These are phyloP conservation scores for Echites panduratus DNA, from an alignment of 257 asterid genomes.

Conservation along the genomic window DNA sequence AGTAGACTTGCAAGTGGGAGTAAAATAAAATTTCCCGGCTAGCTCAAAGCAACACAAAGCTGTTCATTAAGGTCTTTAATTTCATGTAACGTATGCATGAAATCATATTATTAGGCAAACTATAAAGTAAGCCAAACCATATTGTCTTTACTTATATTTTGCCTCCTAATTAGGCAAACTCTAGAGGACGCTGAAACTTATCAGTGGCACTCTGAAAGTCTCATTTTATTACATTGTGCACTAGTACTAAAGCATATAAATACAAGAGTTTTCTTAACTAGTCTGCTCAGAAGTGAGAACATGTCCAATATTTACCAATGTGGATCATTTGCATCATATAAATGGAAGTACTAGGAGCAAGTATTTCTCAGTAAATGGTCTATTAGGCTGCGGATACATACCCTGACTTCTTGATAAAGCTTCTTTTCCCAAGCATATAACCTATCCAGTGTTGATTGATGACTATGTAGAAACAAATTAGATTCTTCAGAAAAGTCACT, in stretches of 20 bases:
- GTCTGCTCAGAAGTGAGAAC: neutral
- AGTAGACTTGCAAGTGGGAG: neutral
- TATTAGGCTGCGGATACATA: constrained; percentile 34
- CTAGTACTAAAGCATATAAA: neutral
- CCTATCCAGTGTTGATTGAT: constrained; percentile 85
- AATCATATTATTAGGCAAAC: neutral
- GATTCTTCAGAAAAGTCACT: constrained; percentile 66
- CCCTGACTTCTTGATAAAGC: constrained; percentile 92
- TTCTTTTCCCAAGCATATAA: constrained; percentile 93
- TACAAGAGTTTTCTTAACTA: neutral
- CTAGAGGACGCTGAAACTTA: too few relatives aligned
- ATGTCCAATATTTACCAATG: neutral
- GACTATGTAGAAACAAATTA: constrained; percentile 52
- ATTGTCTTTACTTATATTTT: neutral
- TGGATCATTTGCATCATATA: neutral
- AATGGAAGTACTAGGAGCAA: neutral
- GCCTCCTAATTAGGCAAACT: neutral
- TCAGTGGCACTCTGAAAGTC: too few relatives aligned
- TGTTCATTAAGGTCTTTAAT: neutral
- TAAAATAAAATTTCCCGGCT: neutral
- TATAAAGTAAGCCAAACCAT: neutral
- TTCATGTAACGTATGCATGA: neutral
- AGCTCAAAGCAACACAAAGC: neutral
- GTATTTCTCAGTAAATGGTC: neutral
- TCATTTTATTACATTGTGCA: neutral